Evolutionary conservation across 352 stramenopile genomes (phyloP), one percentile per base, ranked within the genome.

Genomic region (Phytophthora megakarya): DNA sequence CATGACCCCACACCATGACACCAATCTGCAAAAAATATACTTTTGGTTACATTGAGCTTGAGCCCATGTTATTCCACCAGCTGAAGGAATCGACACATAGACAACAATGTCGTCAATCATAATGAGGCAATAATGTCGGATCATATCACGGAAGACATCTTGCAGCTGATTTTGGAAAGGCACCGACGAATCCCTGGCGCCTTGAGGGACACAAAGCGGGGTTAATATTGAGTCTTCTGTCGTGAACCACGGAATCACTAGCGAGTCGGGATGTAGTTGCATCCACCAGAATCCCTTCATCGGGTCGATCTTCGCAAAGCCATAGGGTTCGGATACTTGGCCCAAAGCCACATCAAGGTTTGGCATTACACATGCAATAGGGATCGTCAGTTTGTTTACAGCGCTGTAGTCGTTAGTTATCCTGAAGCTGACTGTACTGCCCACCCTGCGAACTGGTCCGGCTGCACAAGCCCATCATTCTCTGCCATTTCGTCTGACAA

Each of bases 51-150:
- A 40, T 57, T 73, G 3, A 72, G 54, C 32, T 71, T 60, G 16
- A 73, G 16, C 8, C 43, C 37, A 39, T 49, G 51, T 21, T 52
- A 28, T 9, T 22, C 21, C 5, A 72, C 19, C 3, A 61, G 28
- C 7, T 35, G 21, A 18, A 74, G 67, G 40, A 71, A 71, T 21
- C 46, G 22, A 23, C 51, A 18, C 3, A 72, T 60, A 77, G 15
- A 73, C 12, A 1, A 74, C 26, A 33, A 70, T 48, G 35, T 70
- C 68, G 35, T 76, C 68, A 12, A 76, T 70, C 49, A 57, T 73
- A 16, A 77, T 58, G 21, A 76, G 15, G 8, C 39, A 30, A n/a
- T 54, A 15, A 8, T 21, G 21, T 33, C 33, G 22, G 7, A 73
- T 25, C 21, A 71, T 23, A 10, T 25, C 33, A 13, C 15, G 40